Evolutionary conservation across 23 red algal species (phyloP).

Genomic region (Pyropia yezoensis): DNA sequence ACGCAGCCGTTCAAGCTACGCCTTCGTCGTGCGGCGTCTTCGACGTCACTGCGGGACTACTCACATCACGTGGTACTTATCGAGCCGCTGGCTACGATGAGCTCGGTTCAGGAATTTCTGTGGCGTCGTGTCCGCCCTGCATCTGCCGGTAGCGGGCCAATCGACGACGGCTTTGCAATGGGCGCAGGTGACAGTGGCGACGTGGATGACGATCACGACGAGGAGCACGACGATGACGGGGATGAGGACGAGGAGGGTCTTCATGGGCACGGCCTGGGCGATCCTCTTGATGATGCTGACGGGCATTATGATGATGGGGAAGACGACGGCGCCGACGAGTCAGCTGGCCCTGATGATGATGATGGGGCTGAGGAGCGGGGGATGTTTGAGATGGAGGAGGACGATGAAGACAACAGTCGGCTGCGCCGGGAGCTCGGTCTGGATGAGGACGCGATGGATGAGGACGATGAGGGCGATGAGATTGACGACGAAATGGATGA

Average conservation of each 20-base stretch:
- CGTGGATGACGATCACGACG: too few species aligned
- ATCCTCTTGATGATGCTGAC: conserved; percentile 22
- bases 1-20: conserved; percentile 74
- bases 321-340: background rate
- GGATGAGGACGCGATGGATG: conserved; percentile 47
- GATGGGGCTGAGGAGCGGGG: conserved; percentile 7
- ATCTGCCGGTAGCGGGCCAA: conserved; percentile 7
- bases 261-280: too few species aligned
- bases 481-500: conserved; percentile 30
- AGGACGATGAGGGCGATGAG: conserved; percentile 25
- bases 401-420: conserved; percentile 24
- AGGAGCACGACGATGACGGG: too few species aligned
- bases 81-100: conserved; percentile 75
- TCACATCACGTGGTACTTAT: conserved; percentile 70
- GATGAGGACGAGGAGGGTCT: too few species aligned
- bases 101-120: conserved; percentile 72
- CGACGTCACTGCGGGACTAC: conserved; percentile 44
- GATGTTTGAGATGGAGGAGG: conserved; percentile 4
- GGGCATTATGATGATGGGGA: conserved; percentile 10
- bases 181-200: too few species aligned
- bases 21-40: conserved; percentile 13
- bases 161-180: conserved; percentile 14
- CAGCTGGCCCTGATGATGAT: conserved; percentile 6
- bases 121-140: conserved; percentile 33
- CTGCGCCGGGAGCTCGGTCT: conserved; percentile 28